phyloP scores from a whole-genome alignment of 306 rosid species.

The Gastrolobium villosum region DNA sequence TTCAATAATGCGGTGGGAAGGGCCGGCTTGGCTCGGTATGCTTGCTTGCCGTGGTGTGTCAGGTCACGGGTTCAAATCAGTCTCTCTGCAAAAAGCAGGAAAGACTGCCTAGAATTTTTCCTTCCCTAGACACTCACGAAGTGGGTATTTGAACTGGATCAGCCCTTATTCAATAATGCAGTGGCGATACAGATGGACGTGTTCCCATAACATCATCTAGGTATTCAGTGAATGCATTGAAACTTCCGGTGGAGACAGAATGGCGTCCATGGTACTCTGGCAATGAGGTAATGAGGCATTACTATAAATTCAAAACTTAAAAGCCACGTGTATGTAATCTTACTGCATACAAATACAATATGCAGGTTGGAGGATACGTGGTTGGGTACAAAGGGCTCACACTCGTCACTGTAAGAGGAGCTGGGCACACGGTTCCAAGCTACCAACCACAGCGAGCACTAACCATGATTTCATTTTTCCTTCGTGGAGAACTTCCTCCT shows the following conservation, averaged over 20 bases:
- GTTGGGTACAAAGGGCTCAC: conserved; percentile 66
- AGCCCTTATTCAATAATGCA: conserved; percentile 47
- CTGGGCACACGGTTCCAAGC: conserved; percentile 77
- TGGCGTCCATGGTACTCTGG: conserved; percentile 70
- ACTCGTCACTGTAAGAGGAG: conserved; percentile 64
- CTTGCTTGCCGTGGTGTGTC: too few relatives aligned
- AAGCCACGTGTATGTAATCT: background rate
- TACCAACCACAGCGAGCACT: conserved; percentile 65
- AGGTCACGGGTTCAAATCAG: too few relatives aligned
- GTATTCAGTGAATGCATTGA: conserved; percentile 56
- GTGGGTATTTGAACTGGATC: too few relatives aligned
- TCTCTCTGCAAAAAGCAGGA: too few relatives aligned
- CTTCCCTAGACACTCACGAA: too few relatives aligned
- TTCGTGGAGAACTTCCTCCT: conserved; percentile 51
- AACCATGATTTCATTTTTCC: conserved; percentile 60
- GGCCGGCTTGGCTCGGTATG: too few relatives aligned
- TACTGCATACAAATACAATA: background rate
- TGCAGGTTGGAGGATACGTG: conserved; percentile 76
- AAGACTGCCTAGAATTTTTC: too few relatives aligned
- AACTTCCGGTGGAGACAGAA: conserved; percentile 46
- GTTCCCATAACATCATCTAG: conserved; percentile 68
- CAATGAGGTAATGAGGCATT: conserved; percentile 55
- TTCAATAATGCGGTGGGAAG: conserved; percentile 59
- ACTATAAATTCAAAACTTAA: background rate
- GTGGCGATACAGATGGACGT: conserved; percentile 68